These are phyloP conservation scores for Purpureocillium takamizusanense DNA, from an alignment of 2,329 filamentous ascomycete species.

Conservation along the genomic window DNA sequence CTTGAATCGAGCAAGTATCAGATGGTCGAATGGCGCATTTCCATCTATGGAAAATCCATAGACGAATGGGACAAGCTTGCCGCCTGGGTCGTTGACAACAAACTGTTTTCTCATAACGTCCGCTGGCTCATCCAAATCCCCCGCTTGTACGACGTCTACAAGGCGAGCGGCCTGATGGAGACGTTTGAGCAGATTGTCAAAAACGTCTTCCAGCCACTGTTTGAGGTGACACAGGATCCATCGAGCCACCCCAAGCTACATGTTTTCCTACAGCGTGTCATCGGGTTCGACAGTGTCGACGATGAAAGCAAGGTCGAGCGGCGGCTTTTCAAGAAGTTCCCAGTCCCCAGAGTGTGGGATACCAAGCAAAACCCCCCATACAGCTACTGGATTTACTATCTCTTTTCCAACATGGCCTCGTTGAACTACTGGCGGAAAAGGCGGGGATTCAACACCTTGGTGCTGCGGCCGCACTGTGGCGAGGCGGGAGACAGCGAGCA, in stretches of 20 bases:
- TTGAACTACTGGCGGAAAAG: constrained; percentile 86
- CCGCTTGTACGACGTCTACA: constrained; percentile 92
- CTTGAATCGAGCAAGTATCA: constrained; percentile 98
- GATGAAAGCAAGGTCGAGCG: constrained; percentile 96
- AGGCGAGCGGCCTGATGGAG: constrained; percentile 75
- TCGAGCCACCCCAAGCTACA: constrained; percentile 85
- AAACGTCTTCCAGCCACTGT: constrained; percentile 89
- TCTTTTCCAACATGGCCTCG: constrained; percentile 89
- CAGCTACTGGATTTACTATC: constrained; percentile 98
- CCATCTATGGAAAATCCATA: constrained; percentile 84
- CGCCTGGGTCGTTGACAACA: constrained; percentile 96
- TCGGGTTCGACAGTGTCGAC: constrained; percentile 95
- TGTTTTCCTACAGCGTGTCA: constrained; percentile 86
- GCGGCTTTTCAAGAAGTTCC: constrained; percentile 91
- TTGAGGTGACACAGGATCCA: constrained; percentile 87
- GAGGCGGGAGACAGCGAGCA: constrained; percentile 97
- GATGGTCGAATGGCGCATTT: constrained; percentile 99
- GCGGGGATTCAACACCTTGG: constrained; percentile 91
- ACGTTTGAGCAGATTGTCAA: constrained; percentile 83
- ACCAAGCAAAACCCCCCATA: constrained; percentile 95
- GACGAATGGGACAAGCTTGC: constrained; percentile 98
- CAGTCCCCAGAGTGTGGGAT: constrained; percentile 78
- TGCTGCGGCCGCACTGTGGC: constrained; percentile 87
- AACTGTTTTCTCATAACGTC: constrained; percentile 94
- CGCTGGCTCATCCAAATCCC: constrained; percentile 96